Evolutionary conservation across 306 rosid species (phyloP).

Genomic region (Phaseolus lunatus): DNA sequence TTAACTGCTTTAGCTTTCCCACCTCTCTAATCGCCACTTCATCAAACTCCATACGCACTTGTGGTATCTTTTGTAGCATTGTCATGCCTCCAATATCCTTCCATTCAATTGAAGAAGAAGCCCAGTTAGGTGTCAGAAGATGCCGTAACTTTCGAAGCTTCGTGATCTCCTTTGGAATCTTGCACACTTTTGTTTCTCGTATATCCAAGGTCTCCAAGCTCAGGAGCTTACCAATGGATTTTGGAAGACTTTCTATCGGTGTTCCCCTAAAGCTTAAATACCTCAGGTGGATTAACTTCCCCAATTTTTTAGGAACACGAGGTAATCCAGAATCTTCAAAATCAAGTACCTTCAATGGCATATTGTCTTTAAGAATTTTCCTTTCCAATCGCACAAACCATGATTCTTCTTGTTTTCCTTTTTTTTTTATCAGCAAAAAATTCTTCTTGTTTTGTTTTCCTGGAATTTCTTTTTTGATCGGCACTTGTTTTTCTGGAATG

Average conservation of each 20-base stretch:
- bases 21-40: not conserved
- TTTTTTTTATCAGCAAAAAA: not conserved
- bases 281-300: not conserved
- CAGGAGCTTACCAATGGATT: not conserved
- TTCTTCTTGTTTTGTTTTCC: too few relatives aligned
- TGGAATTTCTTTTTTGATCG: rapidly evolving
- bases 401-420: too few relatives aligned
- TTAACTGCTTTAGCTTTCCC: not conserved
- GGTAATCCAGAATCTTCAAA: not conserved
- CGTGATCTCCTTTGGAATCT: not conserved
- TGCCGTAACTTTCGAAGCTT: slow-evolving; percentile 19
- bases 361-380: not conserved
- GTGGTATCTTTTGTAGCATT: too few relatives aligned
- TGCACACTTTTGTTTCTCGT: not conserved
- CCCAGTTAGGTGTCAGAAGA: not conserved
- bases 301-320: not conserved
- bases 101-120: not conserved
- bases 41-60: not conserved
- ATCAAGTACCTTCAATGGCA: slow-evolving; percentile 20
- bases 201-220: slow-evolving; percentile 20
- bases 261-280: not conserved
- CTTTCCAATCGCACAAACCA: too few relatives aligned
- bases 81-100: not conserved
- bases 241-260: not conserved
- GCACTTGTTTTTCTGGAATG: too few relatives aligned